These are phyloP conservation scores for Fonsecaea pugnacius DNA, from an alignment of 2,329 filamentous ascomycete genomes.

Conservation along the genomic window DNA sequence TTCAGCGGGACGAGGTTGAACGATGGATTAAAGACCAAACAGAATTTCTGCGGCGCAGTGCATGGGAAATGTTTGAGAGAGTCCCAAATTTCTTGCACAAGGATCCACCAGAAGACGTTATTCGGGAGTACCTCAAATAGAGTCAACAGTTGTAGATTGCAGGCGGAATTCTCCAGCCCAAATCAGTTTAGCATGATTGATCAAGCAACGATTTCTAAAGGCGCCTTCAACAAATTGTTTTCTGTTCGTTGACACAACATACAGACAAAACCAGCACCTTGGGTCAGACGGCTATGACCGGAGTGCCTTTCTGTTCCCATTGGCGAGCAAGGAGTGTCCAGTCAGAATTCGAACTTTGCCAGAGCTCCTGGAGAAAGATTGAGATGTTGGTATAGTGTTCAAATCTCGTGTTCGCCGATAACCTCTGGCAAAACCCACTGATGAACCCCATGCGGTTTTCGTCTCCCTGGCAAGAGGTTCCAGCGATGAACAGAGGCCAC, in stretches of 20 bases:
- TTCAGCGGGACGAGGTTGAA: conserved; percentile 13
- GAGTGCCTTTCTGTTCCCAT: conserved; percentile 8
- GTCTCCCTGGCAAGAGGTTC: conserved; percentile 9
- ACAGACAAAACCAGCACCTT: neutral
- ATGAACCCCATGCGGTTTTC: neutral
- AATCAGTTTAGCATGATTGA: neutral
- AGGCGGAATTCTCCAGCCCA: neutral
- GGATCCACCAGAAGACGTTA: conserved; percentile 4
- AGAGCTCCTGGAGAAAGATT: conserved; percentile 13
- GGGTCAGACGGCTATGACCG: conserved; percentile 1
- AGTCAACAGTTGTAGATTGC: neutral
- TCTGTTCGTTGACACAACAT: neutral
- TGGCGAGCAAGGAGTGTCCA: conserved; percentile 12
- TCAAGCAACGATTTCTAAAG: neutral
- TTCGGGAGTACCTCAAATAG: conserved; percentile 5
- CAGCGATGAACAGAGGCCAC: conserved; percentile 15
- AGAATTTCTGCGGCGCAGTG: conserved; percentile 12
- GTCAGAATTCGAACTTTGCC: conserved; percentile 8
- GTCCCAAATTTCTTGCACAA: conserved; percentile 12
- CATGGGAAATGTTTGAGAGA: conserved; percentile 20
- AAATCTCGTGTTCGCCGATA: conserved; percentile 4
- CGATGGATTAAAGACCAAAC: conserved; percentile 17
- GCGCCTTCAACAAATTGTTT: neutral
- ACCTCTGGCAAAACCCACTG: neutral
- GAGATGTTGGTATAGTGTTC: conserved; percentile 8